Conservation (phyloP, 2,329 filamentous ascomycete genomes). For the Daldinia sp. region DNA sequence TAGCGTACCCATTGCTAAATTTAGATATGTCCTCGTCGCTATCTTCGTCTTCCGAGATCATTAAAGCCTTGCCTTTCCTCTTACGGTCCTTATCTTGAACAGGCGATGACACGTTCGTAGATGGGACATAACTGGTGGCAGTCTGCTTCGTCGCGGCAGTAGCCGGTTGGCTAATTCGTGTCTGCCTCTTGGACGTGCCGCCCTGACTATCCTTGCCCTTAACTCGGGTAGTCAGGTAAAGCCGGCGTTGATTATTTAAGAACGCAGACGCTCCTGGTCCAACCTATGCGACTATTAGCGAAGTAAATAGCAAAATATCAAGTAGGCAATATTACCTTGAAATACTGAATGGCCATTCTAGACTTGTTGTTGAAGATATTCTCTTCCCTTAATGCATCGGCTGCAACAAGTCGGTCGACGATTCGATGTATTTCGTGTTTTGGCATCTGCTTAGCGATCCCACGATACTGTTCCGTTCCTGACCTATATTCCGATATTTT, state of each 20-base stretch:
- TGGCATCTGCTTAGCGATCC: conserved; percentile 73
- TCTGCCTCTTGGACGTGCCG: conserved; percentile 47
- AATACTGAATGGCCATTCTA: conserved; percentile 78
- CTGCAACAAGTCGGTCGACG: conserved; percentile 77
- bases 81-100: conserved; percentile 49
- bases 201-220: conserved; percentile 48
- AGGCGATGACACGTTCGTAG: conserved; percentile 64
- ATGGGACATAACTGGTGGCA: conserved; percentile 44
- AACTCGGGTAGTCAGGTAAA: conserved; percentile 52
- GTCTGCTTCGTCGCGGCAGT: conserved; percentile 42
- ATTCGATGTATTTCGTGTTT: conserved; percentile 82
- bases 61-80: conserved; percentile 49
- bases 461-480: conserved; percentile 67
- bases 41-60: conserved; percentile 48
- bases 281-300: conserved; percentile 47
- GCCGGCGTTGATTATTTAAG: conserved; percentile 54
- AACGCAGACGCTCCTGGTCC: conserved; percentile 55
- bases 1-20: conserved; percentile 55
- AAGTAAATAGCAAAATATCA: not conserved
- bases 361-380: conserved; percentile 68
- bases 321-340: conserved; percentile 59
- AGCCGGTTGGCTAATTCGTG: conserved; percentile 49
- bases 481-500: conserved; percentile 61
- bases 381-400: conserved; percentile 76
- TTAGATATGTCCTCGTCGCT: conserved; percentile 48